Percentiles rank a stretch among this genome's conserved stretches.
Evolutionary conservation across 257 asterid genomes (phyloP).

Genomic region (Nicotiana knightiana): DNA sequence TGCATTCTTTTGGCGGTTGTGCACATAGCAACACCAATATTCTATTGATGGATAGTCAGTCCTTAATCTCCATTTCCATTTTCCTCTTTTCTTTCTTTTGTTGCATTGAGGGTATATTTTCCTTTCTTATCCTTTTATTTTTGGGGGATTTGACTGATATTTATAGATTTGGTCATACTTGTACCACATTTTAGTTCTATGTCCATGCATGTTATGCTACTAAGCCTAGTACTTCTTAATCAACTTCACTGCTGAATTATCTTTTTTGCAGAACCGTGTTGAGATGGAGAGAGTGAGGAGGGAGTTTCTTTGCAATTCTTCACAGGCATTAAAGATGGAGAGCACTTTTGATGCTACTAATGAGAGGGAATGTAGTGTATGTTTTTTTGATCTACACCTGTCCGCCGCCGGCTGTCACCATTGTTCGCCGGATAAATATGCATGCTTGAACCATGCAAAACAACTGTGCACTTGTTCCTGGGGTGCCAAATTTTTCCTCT

Average conservation of each 20-base stretch:
- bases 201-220: background rate
- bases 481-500: constrained; percentile 91
- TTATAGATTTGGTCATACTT: background rate
- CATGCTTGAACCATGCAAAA: constrained; percentile 95
- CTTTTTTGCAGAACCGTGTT: constrained; percentile 61
- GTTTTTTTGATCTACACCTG: constrained; percentile 89
- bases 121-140: background rate
- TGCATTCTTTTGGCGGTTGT: background rate
- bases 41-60: background rate
- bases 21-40: background rate
- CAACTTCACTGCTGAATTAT: constrained; percentile 9
- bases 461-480: constrained; percentile 90
- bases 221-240: background rate
- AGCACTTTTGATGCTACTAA: constrained; percentile 80
- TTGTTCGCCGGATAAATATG: constrained; percentile 91
- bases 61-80: background rate
- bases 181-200: background rate
- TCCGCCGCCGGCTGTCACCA: constrained; percentile 98
- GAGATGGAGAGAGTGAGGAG: constrained; percentile 73
- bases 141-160: background rate
- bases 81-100: background rate
- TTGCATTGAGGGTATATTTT: constrained; percentile 2
- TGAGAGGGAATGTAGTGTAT: constrained; percentile 94
- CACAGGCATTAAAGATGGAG: constrained; percentile 92
- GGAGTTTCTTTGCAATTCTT: constrained; percentile 73